These are phyloP conservation scores for Tricladium varicosporioides DNA, from an alignment of 2,329 filamentous ascomycete species.

Conservation along the genomic window DNA sequence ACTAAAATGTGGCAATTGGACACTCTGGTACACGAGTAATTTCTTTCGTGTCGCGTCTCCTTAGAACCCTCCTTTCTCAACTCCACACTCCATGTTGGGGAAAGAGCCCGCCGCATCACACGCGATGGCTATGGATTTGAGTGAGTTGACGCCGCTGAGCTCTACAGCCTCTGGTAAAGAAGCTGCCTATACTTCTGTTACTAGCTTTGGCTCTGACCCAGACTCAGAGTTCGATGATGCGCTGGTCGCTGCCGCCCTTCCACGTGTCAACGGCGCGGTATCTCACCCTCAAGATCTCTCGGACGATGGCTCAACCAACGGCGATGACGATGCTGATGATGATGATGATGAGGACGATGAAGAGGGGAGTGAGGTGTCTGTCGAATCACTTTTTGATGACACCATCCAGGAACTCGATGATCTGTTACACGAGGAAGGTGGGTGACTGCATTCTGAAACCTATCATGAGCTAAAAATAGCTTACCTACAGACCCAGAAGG, in stretches of 20 bases:
- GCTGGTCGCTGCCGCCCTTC: not conserved
- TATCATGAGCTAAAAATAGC: slow-evolving; percentile 25
- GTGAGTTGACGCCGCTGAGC: not conserved
- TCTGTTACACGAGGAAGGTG: slow-evolving; percentile 44
- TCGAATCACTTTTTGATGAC: slow-evolving; percentile 46
- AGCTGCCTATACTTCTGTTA: not conserved
- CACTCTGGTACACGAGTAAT: not conserved
- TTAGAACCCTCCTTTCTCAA: not conserved
- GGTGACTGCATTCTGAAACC: slow-evolving; percentile 19
- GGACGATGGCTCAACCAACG: slow-evolving; percentile 16
- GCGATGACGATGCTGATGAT: slow-evolving; percentile 18
- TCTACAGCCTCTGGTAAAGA: not conserved
- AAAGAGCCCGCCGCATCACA: not conserved
- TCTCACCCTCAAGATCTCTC: slow-evolving; percentile 15
- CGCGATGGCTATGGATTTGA: not conserved
- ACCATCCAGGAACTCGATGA: slow-evolving; percentile 46
- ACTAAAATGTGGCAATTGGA: not conserved
- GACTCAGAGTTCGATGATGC: slow-evolving; percentile 1
- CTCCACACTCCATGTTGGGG: not conserved
- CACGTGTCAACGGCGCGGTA: slow-evolving; percentile 12
- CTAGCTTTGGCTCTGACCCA: not conserved
- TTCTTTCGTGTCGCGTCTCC: not conserved
- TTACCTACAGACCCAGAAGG: slow-evolving; percentile 21
- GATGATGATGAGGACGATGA: slow-evolving; percentile 36
- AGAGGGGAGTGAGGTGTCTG: not conserved